phyloP scores from a whole-genome alignment of 768 basidiomycete genomes.

The Lactarius trivialis region DNA sequence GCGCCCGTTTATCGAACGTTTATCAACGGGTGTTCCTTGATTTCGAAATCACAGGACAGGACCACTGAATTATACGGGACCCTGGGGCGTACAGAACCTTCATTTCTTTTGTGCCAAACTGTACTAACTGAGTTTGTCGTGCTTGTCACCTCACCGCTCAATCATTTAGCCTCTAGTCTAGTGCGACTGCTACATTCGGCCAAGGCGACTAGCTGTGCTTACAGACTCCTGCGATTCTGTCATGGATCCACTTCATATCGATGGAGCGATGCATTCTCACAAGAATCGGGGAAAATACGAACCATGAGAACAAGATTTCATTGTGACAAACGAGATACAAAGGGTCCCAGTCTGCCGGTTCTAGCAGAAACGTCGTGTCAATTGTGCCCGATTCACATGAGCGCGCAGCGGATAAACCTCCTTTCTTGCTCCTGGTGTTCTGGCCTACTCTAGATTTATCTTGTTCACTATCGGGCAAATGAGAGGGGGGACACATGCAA shows the following conservation, averaged over 20 bases:
- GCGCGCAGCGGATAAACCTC: background rate
- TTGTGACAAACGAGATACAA: background rate
- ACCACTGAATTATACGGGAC: background rate
- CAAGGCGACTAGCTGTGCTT: background rate
- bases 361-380: background rate
- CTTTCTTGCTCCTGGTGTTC: background rate
- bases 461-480: background rate
- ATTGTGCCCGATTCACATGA: background rate
- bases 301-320: background rate
- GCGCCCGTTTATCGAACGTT: background rate
- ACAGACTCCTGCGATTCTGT: background rate
- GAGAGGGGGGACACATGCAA: background rate
- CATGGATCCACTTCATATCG: slow-evolving; percentile 4
- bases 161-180: background rate
- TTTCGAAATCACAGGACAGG: background rate
- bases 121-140: background rate
- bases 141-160: background rate
- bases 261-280: background rate
- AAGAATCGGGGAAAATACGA: no score
- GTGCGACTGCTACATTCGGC: background rate
- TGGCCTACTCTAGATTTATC: background rate
- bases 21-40: background rate
- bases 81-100: background rate
- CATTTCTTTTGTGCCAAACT: background rate
- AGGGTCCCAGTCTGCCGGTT: background rate